Evolutionary conservation across 345 rosid genomes (phyloP), one percentile per base, ranked within the genome.

Genomic region (Heritiera fomes): DNA sequence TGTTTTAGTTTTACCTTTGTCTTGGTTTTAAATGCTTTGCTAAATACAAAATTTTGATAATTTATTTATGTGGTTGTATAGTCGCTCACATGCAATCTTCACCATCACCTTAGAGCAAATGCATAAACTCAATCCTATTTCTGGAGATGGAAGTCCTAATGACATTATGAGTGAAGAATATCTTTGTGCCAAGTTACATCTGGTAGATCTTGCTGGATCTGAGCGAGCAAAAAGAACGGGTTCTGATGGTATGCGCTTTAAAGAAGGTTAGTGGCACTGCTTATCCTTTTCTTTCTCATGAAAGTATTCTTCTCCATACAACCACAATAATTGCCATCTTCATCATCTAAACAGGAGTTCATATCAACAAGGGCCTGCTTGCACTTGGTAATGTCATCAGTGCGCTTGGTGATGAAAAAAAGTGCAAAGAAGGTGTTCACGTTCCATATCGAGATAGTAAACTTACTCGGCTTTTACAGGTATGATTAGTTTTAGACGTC

Each of bases 61-160:
- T 72, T n/a, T 32, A 52, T 72, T 52, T 75, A 18, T 88, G 58
- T 79, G 71, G 46, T 63, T 73, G 18, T 82, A 80, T 83, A 96
- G 99, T 87, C 99, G 99, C 76, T 96, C 99, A 74, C 99, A 96
- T 90, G 99, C 99, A 46, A 96, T 96, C 82, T 96, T 96, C 85
- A 96, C 98, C 82, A 92, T 96, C 88, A 91, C 97, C 30, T 82
- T 96, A 81, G 97, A 96, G 95, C 98, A 94, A 85, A 91, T 96
- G 94, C 93, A 85, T 17, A 94, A 92, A 86, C 85, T 85, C 81
- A 87, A 84, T 84, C 89, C 95, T 73, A 76, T 87, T 80, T 79
- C 88, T 18, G 91, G 92, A 74, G 90, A 92, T 58, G 81, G 85
- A 77, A 53, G 81, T 83, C 84, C 84, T 76, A 86, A 69, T 81